Base-by-base conservation (phyloP, 1,284 basidiomycete genomes). In the Ceratobasidium sp. region DNA sequence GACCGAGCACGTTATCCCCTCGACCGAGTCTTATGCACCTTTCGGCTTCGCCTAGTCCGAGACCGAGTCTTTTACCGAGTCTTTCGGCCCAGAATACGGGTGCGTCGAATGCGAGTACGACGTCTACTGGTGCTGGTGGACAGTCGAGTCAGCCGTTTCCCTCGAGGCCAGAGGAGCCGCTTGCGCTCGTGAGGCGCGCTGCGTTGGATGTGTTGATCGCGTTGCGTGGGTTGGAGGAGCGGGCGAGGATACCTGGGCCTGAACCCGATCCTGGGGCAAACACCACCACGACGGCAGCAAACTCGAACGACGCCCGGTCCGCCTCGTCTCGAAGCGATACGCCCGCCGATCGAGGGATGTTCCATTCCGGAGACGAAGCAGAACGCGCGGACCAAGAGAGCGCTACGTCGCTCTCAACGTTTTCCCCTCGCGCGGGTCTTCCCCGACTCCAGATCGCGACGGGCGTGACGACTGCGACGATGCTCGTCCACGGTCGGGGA, bases 121-220 rank as follows among this genome's bases (percentile, higher is more conserved):
- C 13, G 12, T 26, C 18, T 28, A n/a, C n/a, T n/a, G n/a, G n/a
- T n/a, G n/a, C n/a, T n/a, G 44, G 46, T 26, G 23, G 23, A 26
- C 26, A 1, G 46, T 51, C 26, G 20, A 66, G 39, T 39, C 44
- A 18, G 49, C 46, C 66, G 66, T 46, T 51, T 26, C 42, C 44
- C n/a, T n/a, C n/a, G n/a, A n/a, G n/a, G n/a, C 83, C 60, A 3
- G 55, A 26, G 44, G 91, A 95, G 81, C 91, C 93, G 0, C 86
- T 94, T 5, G 79, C 89, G 5, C 86, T 91, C 60, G 91, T 96
- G 67, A 89, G 95, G 42, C 89, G 89, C 56, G 89, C 91, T 0
- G 94, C 95, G 1, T 85, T 96, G 56, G 93, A 95, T 78, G 92
- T 95, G 1, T 89, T 96, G 33, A 88, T 91, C 3, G 88, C 91